phyloP scores from a whole-genome alignment of 2,329 filamentous ascomycete genomes.

The Verticillium isaacii region DNA sequence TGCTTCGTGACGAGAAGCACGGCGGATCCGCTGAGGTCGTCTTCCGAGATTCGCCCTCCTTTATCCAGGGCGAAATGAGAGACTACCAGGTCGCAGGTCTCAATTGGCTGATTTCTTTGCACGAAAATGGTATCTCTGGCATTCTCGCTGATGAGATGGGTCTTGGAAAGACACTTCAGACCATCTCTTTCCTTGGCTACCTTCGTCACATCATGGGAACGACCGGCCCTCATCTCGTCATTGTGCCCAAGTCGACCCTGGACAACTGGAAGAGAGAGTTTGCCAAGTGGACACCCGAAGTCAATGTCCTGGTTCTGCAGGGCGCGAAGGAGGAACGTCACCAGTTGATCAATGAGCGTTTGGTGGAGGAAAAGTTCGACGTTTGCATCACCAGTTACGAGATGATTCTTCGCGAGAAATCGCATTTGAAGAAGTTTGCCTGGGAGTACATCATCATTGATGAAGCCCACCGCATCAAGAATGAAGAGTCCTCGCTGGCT shows the following conservation, averaged over 20 bases:
- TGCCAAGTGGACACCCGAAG: constrained; percentile 87
- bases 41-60: constrained; percentile 91
- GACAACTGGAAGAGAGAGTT: constrained; percentile 99
- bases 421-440: constrained; percentile 92
- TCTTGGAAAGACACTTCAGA: constrained; percentile 94
- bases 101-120: constrained; percentile 96
- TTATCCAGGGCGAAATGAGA: constrained; percentile 83
- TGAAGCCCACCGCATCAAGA: constrained; percentile 97
- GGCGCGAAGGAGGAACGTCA: constrained; percentile 92
- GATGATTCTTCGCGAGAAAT: constrained; percentile 95
- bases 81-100: constrained; percentile 95
- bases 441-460: constrained; percentile 99
- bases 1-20: constrained; percentile 79
- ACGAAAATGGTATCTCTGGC: constrained; percentile 98
- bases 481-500: constrained; percentile 93
- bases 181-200: constrained; percentile 94
- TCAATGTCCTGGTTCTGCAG: constrained; percentile 89
- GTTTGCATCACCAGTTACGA: constrained; percentile 98
- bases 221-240: constrained; percentile 84
- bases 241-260: constrained; percentile 92
- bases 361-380: constrained; percentile 94
- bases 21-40: constrained; percentile 82
- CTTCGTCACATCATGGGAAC: constrained; percentile 86
- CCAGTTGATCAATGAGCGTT: constrained; percentile 78
- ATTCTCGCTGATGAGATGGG: constrained; percentile 99